These are phyloP conservation scores for Gracilaria caudata DNA, from an alignment of 23 red algal genomes.

Conservation along the genomic window DNA sequence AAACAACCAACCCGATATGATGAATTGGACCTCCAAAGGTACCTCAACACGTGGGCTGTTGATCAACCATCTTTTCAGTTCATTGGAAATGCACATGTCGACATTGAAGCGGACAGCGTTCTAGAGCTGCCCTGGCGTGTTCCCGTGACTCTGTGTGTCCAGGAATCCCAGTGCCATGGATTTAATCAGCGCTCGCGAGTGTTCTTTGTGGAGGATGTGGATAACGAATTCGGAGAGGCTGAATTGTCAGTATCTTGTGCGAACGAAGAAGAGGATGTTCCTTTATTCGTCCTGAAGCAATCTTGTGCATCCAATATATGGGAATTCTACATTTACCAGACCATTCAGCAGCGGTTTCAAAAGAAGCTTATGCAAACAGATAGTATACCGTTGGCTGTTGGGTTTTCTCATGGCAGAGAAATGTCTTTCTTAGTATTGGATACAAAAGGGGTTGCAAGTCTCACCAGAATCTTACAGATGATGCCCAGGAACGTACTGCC, in stretches of 20 bases:
- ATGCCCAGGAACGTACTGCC: conserved; percentile 14
- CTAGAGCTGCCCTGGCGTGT: conserved; percentile 40
- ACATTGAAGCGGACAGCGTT: not conserved
- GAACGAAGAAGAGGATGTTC: conserved; percentile 32
- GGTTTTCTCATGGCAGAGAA: conserved; percentile 32
- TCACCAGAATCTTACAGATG: conserved; percentile 7
- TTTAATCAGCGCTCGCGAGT: conserved; percentile 25
- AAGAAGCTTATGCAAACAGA: conserved; percentile 24
- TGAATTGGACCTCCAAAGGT: conserved; percentile 5
- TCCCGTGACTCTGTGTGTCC: conserved; percentile 12
- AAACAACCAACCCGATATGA: not conserved
- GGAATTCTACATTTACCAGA: conserved; percentile 73
- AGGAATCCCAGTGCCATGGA: not conserved
- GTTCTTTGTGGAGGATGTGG: conserved; percentile 45
- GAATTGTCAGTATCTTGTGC: not conserved
- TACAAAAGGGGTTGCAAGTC: not conserved
- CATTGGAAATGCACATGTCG: conserved; percentile 13
- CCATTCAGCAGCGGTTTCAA: conserved; percentile 12
- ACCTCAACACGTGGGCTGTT: conserved; percentile 27
- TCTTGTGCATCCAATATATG: conserved; percentile 38
- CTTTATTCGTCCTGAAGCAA: conserved; percentile 42
- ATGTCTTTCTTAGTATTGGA: conserved; percentile 40
- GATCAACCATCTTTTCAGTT: conserved; percentile 37
- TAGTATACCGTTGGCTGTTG: conserved; percentile 38
- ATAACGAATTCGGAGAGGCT: conserved; percentile 18